Evolutionary conservation across 768 basidiomycete species (phyloP).

Genomic region (Clitopilus hobsonii): DNA sequence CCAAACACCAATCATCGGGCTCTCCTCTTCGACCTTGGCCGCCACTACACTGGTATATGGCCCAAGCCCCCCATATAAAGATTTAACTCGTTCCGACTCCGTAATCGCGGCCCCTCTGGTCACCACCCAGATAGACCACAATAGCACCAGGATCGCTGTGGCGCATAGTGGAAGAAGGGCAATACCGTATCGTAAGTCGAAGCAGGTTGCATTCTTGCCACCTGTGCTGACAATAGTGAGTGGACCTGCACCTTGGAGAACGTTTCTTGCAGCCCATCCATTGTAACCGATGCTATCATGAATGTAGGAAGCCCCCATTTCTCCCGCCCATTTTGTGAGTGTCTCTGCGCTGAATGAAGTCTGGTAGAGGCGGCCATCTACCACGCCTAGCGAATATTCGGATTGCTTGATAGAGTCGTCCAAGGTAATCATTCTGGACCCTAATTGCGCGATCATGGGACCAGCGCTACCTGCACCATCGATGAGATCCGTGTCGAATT

Average conservation of each 20-base stretch:
- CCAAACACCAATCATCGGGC: slow-evolving; percentile 9
- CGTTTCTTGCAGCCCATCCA: slow-evolving; percentile 12
- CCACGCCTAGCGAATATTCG: not conserved
- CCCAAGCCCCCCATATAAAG: slow-evolving; percentile 6
- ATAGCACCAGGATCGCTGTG: slow-evolving; percentile 7
- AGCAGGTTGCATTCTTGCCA: slow-evolving; percentile 11
- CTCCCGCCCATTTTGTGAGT: slow-evolving; percentile 9
- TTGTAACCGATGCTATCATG: slow-evolving; percentile 12
- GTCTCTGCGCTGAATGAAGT: not conserved
- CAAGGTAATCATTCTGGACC: not conserved
- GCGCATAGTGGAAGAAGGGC: slow-evolving; percentile 13
- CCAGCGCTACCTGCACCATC: not conserved
- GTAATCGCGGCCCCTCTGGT: slow-evolving; percentile 1
- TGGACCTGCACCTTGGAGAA: too few relatives aligned
- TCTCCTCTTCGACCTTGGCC: not conserved
- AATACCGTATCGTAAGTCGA: slow-evolving; percentile 7
- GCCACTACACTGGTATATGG: slow-evolving; percentile 6
- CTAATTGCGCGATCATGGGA: not conserved
- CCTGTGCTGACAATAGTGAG: slow-evolving; percentile 14
- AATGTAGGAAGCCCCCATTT: slow-evolving; percentile 13
- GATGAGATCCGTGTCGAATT: not conserved
- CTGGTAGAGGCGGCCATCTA: not conserved
- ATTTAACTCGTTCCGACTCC: slow-evolving; percentile 1
- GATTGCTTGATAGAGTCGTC: not conserved
- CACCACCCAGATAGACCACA: slow-evolving; percentile 3